A percentile compares a stretch with the other conserved stretches of the same genome.
phyloP scores from a whole-genome alignment of 2,329 filamentous ascomycete species.

The Neonectria ditissima region DNA sequence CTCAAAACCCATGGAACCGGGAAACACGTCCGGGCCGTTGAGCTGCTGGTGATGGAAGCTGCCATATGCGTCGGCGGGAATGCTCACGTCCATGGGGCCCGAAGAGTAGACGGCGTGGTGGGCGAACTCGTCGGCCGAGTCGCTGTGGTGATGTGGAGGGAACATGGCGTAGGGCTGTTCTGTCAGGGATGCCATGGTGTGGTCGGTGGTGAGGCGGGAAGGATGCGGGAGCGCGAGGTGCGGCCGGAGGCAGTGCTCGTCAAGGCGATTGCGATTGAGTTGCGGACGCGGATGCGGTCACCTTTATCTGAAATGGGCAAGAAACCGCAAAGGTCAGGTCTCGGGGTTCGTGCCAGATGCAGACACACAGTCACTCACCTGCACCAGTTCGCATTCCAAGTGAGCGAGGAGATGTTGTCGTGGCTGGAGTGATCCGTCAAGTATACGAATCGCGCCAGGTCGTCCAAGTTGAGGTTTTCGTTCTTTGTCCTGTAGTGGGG shows the following conservation, averaged over 20 bases:
- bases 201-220: slow-evolving; percentile 22
- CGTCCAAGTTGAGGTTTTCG: background rate
- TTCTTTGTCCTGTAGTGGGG: too few relatives aligned
- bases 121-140: slow-evolving; percentile 54
- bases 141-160: slow-evolving; percentile 46
- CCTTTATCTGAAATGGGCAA: slow-evolving; percentile 39
- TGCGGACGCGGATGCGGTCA: slow-evolving; percentile 33
- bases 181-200: slow-evolving; percentile 47
- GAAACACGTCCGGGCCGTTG: slow-evolving; percentile 49
- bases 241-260: slow-evolving; percentile 25
- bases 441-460: slow-evolving; percentile 7
- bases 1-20: slow-evolving; percentile 57
- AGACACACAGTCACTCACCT: slow-evolving; percentile 38
- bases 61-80: slow-evolving; percentile 60
- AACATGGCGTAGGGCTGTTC: slow-evolving; percentile 47
- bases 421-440: slow-evolving; percentile 11
- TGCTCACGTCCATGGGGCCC: slow-evolving; percentile 60
- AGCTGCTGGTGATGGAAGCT: slow-evolving; percentile 49
- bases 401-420: slow-evolving; percentile 38
- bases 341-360: slow-evolving; percentile 13
- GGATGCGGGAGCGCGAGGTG: slow-evolving; percentile 17
- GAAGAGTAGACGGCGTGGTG: slow-evolving; percentile 55
- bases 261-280: slow-evolving; percentile 27
- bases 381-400: slow-evolving; percentile 43
- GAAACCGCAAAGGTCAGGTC: slow-evolving; percentile 35